phyloP scores from a whole-genome alignment of 345 rosid genomes.

The Camelina sativa region DNA sequence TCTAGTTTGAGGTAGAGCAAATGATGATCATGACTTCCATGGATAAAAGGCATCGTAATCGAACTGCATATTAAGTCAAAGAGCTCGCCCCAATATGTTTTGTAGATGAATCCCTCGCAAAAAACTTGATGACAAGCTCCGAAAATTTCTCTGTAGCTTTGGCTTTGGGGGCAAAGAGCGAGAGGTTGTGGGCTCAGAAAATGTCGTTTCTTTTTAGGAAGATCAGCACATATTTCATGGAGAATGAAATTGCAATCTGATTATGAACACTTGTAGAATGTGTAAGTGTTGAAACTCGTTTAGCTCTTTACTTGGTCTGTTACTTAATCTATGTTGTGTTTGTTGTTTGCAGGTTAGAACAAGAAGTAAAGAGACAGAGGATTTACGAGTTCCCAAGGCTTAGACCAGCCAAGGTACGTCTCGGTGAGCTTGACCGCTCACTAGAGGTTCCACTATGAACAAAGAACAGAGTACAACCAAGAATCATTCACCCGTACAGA shows the following conservation, averaged over 20 bases:
- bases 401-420: no score
- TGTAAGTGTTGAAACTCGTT: background rate
- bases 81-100: no score
- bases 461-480: no score
- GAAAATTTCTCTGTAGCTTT: background rate
- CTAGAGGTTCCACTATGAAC: no score
- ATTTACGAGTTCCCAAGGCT: no score
- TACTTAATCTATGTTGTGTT: no score
- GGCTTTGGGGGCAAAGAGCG: background rate
- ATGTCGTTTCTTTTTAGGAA: background rate
- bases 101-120: background rate
- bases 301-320: no score
- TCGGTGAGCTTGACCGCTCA: no score
- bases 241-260: conserved; percentile 1
- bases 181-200: background rate
- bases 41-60: background rate
- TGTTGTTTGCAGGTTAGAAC: no score
- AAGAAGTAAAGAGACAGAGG: no score
- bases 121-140: background rate
- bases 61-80: background rate
- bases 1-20: background rate
- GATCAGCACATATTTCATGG: conserved; percentile 11
- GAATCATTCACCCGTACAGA: no score
- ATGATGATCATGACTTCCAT: background rate
- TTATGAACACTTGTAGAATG: background rate